Evolutionary conservation across 257 asterid genomes (phyloP).

Genomic region (Parsonsia alboflavescens): DNA sequence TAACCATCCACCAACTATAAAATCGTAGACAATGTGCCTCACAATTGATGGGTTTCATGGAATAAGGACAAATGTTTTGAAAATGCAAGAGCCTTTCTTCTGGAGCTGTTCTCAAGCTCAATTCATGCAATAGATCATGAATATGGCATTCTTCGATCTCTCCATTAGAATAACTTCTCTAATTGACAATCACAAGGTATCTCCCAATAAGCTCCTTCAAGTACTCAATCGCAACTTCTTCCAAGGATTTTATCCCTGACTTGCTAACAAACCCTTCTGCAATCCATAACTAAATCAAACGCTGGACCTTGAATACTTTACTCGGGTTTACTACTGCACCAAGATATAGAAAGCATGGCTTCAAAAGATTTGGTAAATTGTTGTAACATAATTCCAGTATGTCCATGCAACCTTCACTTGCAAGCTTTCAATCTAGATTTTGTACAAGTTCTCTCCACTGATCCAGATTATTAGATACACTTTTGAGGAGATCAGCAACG

Average conservation of each 20-base stretch:
- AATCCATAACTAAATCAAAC: conserved; percentile 12
- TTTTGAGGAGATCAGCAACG: background rate
- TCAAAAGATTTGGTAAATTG: conserved; percentile 11
- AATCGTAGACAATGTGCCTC: background rate
- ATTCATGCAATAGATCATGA: conserved; percentile 10
- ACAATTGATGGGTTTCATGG: background rate
- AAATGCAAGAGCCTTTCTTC: background rate
- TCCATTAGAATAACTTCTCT: background rate
- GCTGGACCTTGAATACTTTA: background rate
- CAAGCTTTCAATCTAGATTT: background rate
- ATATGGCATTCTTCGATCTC: conserved; percentile 9
- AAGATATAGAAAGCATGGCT: conserved; percentile 18
- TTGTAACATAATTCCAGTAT: conserved; percentile 5
- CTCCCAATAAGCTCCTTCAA: conserved; percentile 11
- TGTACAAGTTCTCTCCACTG: background rate
- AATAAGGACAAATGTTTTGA: too few relatives aligned
- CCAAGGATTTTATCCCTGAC: background rate
- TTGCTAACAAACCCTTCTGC: conserved; percentile 14
- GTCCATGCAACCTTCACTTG: conserved; percentile 1
- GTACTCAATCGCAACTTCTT: conserved; percentile 11
- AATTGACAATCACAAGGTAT: conserved; percentile 5
- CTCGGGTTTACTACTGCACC: background rate
- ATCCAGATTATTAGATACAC: background rate
- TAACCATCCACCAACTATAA: background rate
- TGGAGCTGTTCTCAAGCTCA: background rate